A percentile compares a stretch with the other conserved stretches of the same genome.
Evolutionary conservation across 2,329 filamentous ascomycete genomes (phyloP).

Genomic region (Septoria petroselini): DNA sequence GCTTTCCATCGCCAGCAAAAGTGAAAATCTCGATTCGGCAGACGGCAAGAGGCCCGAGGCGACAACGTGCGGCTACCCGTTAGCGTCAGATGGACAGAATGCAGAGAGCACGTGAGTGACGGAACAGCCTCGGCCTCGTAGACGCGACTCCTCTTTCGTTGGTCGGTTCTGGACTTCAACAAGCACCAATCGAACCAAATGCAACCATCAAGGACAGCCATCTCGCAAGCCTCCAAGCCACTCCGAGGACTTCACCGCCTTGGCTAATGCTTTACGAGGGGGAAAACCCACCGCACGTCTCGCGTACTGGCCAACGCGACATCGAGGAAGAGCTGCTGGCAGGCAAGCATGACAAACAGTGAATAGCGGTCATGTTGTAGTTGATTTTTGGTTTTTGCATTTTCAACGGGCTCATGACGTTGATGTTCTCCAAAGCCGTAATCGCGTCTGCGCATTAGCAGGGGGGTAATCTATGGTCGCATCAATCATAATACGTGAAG

Average conservation of each 20-base stretch:
- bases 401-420: slow-evolving; percentile 11
- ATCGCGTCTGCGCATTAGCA: slow-evolving; percentile 11
- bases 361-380: neutral
- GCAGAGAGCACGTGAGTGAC: neutral
- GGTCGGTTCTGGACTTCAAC: neutral
- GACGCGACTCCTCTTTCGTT: neutral
- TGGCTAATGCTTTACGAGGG: slow-evolving; percentile 4
- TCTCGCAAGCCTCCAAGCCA: neutral
- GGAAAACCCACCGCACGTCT: neutral
- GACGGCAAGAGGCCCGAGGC: no score
- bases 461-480: slow-evolving; percentile 6
- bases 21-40: no score
- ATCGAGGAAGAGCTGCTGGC: neutral
- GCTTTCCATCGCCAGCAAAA: no score
- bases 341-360: neutral
- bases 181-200: neutral
- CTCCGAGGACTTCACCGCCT: neutral
- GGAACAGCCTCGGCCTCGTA: neutral
- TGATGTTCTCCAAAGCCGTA: slow-evolving; percentile 11
- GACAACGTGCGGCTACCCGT: no score
- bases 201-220: neutral
- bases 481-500: slow-evolving; percentile 13
- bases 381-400: slow-evolving; percentile 1
- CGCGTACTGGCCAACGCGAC: neutral
- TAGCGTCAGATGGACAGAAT: no score